Conservation (phyloP, 129 eudicot species). For the Ambrosia artemisiifolia region DNA sequence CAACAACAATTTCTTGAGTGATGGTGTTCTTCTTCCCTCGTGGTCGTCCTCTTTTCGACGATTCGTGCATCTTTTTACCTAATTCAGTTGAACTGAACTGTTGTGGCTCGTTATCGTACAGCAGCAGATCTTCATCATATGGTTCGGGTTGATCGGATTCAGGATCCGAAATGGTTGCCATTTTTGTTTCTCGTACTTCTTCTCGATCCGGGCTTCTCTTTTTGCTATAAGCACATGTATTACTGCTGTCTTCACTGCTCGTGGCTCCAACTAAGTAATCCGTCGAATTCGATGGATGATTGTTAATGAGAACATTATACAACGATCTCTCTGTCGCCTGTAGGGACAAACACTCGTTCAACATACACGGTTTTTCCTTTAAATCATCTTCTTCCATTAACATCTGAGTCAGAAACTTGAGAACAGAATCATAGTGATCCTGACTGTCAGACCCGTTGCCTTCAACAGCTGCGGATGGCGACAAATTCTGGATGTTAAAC, state of each 20-base stretch:
- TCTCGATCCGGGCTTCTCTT: conserved; percentile 28
- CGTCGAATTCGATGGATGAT: conserved; percentile 12
- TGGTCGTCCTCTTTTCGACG: conserved; percentile 36
- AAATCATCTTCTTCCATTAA: conserved; percentile 66
- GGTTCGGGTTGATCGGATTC: conserved; percentile 26
- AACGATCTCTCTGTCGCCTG: conserved; percentile 63
- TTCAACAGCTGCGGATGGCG: not conserved
- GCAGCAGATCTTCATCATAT: conserved; percentile 27
- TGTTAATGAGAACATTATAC: conserved; percentile 42
- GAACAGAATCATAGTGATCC: conserved; percentile 50
- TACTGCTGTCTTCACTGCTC: not conserved
- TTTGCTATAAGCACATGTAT: not conserved
- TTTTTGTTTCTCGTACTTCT: conserved; percentile 18
- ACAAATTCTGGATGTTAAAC: not conserved
- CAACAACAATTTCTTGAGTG: conserved; percentile 39
- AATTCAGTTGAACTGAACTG: not conserved
- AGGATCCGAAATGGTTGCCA: not conserved
- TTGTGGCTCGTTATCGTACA: conserved; percentile 24
- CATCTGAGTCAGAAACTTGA: conserved; percentile 47
- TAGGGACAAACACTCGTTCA: conserved; percentile 48
- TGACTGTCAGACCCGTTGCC: conserved; percentile 29
- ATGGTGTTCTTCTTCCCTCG: conserved; percentile 28
- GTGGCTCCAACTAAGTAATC: conserved; percentile 3
- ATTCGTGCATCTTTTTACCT: conserved; percentile 16
- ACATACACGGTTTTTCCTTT: conserved; percentile 45